Conservation (phyloP, 768 basidiomycete species). For the Psilocybe cyanescens region DNA sequence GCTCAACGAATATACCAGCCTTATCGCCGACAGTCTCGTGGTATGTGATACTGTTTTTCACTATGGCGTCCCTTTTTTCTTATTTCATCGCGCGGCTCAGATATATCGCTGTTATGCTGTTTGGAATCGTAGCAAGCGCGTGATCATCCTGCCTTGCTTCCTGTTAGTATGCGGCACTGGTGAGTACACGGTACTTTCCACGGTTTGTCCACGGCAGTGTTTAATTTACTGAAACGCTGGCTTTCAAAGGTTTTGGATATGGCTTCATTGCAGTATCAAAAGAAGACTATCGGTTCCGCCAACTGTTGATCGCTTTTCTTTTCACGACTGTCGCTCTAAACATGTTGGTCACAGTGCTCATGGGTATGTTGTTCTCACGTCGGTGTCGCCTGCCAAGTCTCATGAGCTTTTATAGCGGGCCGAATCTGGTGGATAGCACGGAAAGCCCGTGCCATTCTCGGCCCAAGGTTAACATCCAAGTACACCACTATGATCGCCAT, state of each 20-base stretch:
- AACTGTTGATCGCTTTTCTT: constrained; percentile 31
- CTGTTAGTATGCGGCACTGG: constrained; percentile 29
- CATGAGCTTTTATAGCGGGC: constrained; percentile 24
- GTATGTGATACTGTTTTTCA: constrained; percentile 19
- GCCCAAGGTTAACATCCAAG: constrained; percentile 24
- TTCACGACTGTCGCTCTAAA: constrained; percentile 32
- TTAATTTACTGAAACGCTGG: constrained; percentile 1
- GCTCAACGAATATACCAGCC: constrained; percentile 17
- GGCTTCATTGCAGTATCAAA: constrained; percentile 29
- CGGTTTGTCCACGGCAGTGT: background rate
- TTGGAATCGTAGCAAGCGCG: constrained; percentile 33
- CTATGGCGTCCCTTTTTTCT: background rate
- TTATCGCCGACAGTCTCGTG: constrained; percentile 32
- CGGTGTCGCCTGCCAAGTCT: constrained; percentile 2
- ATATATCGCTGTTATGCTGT: constrained; percentile 36
- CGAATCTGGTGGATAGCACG: constrained; percentile 36
- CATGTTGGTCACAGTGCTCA: constrained; percentile 31
- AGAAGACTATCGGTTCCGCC: constrained; percentile 31
- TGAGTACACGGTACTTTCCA: constrained; percentile 15
- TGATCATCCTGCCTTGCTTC: constrained; percentile 29
- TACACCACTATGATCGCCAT: constrained; percentile 31
- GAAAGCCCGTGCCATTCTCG: constrained; percentile 27
- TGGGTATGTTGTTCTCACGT: constrained; percentile 28
- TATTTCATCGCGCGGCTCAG: constrained; percentile 16
- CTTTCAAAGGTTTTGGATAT: constrained; percentile 28